Conservation (phyloP, 2,329 filamentous ascomycete genomes). For the Stagonosporopsis vannaccii region DNA sequence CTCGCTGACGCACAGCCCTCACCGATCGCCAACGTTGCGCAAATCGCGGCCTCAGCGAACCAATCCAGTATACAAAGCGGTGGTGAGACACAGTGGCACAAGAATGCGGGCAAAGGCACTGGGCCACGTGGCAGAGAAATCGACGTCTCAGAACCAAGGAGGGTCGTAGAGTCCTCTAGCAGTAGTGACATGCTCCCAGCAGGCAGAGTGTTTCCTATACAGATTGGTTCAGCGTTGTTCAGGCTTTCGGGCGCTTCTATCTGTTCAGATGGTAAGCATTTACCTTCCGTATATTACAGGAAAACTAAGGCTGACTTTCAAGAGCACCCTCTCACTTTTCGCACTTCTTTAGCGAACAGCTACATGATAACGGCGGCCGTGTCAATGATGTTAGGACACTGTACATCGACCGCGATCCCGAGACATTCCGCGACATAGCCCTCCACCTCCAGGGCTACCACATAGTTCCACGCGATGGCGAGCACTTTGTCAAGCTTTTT, state of each 20-base stretch:
- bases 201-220: slow-evolving; percentile 75
- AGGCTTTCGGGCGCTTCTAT: slow-evolving; percentile 73
- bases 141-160: slow-evolving; percentile 44
- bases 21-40: slow-evolving; percentile 28
- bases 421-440: slow-evolving; percentile 87
- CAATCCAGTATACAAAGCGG: slow-evolving; percentile 21
- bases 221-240: slow-evolving; percentile 74
- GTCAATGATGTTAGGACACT: slow-evolving; percentile 74
- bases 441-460: slow-evolving; percentile 92
- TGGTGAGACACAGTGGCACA: slow-evolving; percentile 30
- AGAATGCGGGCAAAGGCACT: slow-evolving; percentile 42
- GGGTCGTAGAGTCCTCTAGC: slow-evolving; percentile 35
- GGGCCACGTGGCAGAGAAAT: slow-evolving; percentile 44
- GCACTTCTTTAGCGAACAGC: slow-evolving; percentile 86
- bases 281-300: background rate
- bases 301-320: slow-evolving; percentile 54
- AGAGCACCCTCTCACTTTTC: slow-evolving; percentile 96
- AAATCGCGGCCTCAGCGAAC: slow-evolving; percentile 10
- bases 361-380: slow-evolving; percentile 68
- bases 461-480: slow-evolving; percentile 78
- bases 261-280: slow-evolving; percentile 70
- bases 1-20: slow-evolving; percentile 28
- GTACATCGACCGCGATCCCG: slow-evolving; percentile 93
- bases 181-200: slow-evolving; percentile 65
- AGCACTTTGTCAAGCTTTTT: slow-evolving; percentile 90